phyloP scores from a whole-genome alignment of 345 rosid species.

The Bruguiera gymnorhiza region DNA sequence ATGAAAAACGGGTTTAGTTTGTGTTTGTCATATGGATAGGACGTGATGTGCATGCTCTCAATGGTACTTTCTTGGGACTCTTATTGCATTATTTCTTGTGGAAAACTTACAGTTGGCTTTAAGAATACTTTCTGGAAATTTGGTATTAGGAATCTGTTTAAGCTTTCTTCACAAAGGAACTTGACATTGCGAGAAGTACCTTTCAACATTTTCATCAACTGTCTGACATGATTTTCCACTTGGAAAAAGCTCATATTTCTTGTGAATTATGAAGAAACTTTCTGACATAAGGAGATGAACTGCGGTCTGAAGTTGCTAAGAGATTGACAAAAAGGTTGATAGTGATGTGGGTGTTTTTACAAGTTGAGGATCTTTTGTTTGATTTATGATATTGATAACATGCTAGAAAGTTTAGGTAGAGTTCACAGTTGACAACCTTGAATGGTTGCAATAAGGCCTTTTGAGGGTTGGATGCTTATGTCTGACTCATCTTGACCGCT shows the following conservation, averaged over 20 bases:
- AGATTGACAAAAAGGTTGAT: too few relatives aligned
- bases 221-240: neutral
- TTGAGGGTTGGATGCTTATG: too few relatives aligned
- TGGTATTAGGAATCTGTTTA: neutral
- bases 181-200: neutral
- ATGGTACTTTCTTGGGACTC: neutral
- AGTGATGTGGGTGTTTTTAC: too few relatives aligned
- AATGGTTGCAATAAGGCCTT: too few relatives aligned
- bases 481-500: too few relatives aligned
- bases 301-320: too few relatives aligned
- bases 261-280: neutral
- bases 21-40: neutral
- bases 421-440: too few relatives aligned
- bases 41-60: neutral
- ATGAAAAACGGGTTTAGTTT: neutral
- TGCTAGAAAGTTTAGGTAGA: too few relatives aligned
- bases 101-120: neutral
- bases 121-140: neutral
- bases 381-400: too few relatives aligned
- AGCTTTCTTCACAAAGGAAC: neutral
- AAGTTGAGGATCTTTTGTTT: too few relatives aligned
- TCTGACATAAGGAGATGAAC: too few relatives aligned
- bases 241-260: neutral
- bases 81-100: neutral
- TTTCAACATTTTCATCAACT: neutral